Evolutionary conservation across 2,329 filamentous ascomycete species (phyloP), one percentile per base, ranked within the genome.

Genomic region (Phoma herbarum): DNA sequence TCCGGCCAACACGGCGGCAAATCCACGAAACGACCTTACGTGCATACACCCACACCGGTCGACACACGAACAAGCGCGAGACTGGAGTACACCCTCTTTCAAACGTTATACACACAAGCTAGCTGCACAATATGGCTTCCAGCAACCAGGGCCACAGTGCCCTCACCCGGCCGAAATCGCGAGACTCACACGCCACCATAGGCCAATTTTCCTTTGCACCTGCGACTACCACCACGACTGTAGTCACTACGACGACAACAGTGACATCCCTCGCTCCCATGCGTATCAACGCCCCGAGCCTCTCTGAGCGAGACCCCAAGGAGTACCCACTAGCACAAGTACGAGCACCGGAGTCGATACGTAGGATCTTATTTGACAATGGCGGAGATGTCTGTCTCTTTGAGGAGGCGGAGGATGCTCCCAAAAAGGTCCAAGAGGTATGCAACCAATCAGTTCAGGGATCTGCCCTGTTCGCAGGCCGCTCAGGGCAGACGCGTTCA

Each of bases 201-300:
- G 86, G 83, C 43, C 85, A 86, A 69, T 83, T 89, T 59, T 86
- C 85, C 2, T 86, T 87, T 67, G 85, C 84, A 56, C 86, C 86
- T 28, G 83, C 86, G 16, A 89, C 86, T 12, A 84, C 86, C 69
- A 88, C 86, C 11, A 88, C 86, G 0, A 84, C 88, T 11, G 87
- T 97, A 62, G 97, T 93, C 1, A 97, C 94, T 0, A 97, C 93
- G 0, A 97, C 93, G 0, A 96, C 92, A 0, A 96, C 93, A 1
- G 92, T 88, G 76, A 84, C 92, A 78, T 78, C 82, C 16, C 96
- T 95, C 66, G 93, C 94, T 45, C 92, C 92, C n/a, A 82, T 97
- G 57, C 83, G 91, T 55, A 87, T 97, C 66, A 88, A 87, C 64
- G 86, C 91, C 59, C 90, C 92, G 23, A 86, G 88, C 50, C 84